These are phyloP conservation scores for Monilinia laxa DNA, from an alignment of 2,329 filamentous ascomycete genomes.

Conservation along the genomic window DNA sequence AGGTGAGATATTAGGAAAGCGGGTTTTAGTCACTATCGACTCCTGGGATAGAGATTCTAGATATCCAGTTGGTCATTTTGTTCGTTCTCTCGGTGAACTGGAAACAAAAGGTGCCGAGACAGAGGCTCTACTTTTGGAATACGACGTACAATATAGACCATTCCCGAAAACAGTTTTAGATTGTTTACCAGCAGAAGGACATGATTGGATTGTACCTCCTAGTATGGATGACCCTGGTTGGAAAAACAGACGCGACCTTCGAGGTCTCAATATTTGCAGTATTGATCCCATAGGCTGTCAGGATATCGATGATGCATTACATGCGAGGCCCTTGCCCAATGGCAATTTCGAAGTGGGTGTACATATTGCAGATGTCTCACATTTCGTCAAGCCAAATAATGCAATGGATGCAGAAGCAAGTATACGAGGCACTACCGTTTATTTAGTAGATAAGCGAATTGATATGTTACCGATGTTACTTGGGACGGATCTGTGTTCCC, in stretches of 20 bases:
- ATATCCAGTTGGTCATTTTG: slow-evolving; percentile 90
- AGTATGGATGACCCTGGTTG: slow-evolving; percentile 80
- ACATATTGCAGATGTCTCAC: slow-evolving; percentile 98
- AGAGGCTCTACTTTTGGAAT: slow-evolving; percentile 88
- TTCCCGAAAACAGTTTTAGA: slow-evolving; percentile 96
- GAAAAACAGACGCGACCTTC: slow-evolving; percentile 79
- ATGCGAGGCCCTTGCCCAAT: slow-evolving; percentile 80
- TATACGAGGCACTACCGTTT: slow-evolving; percentile 92
- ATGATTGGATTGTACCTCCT: slow-evolving; percentile 89
- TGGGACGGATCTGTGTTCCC: slow-evolving; percentile 91
- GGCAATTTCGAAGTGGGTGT: slow-evolving; percentile 96
- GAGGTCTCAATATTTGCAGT: slow-evolving; percentile 87
- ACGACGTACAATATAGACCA: slow-evolving; percentile 95
- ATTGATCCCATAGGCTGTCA: slow-evolving; percentile 96
- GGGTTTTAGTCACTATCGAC: slow-evolving; percentile 90
- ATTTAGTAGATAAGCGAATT: slow-evolving; percentile 97
- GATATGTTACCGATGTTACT: slow-evolving; percentile 98
- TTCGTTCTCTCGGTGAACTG: slow-evolving; percentile 86
- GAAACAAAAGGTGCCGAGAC: slow-evolving; percentile 98
- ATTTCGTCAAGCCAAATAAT: slow-evolving; percentile 96
- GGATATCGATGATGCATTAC: slow-evolving; percentile 96
- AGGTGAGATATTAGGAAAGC: slow-evolving; percentile 82
- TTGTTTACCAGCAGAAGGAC: slow-evolving; percentile 86
- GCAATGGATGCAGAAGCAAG: slow-evolving; percentile 97
- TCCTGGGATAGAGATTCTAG: slow-evolving; percentile 92